phyloP scores from a whole-genome alignment of 495 filamentous ascomycete species.

The Tuber microsphaerosporum region DNA sequence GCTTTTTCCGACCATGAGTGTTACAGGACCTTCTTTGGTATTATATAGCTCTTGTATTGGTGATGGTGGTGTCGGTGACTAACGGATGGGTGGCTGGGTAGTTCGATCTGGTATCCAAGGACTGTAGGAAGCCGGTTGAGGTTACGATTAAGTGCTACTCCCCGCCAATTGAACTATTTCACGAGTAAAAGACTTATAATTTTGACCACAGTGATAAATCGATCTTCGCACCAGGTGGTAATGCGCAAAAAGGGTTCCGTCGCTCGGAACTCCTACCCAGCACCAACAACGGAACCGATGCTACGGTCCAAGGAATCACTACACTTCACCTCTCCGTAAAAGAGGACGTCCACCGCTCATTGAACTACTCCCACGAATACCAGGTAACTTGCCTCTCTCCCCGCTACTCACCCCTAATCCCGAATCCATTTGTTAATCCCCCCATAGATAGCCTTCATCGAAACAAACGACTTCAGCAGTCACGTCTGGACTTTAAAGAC shows the following conservation, averaged over 20 bases:
- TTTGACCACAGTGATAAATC: constrained; percentile 43
- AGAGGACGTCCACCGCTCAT: constrained; percentile 45
- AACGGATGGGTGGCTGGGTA: background rate
- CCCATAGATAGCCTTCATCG: constrained; percentile 50
- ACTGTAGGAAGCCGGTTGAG: constrained; percentile 15
- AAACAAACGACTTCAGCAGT: constrained; percentile 50
- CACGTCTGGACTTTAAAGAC: constrained; percentile 54
- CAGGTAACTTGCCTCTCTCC: constrained; percentile 29
- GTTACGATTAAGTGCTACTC: constrained; percentile 27
- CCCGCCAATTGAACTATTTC: background rate
- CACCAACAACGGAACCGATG: constrained; percentile 48
- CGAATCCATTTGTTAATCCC: background rate
- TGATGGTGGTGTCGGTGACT: background rate
- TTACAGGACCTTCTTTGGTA: background rate
- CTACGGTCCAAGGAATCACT: constrained; percentile 45
- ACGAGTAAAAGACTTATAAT: background rate
- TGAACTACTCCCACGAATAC: constrained; percentile 55
- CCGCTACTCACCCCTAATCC: constrained; percentile 42
- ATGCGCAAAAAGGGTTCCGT: constrained; percentile 52
- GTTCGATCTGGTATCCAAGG: constrained; percentile 20
- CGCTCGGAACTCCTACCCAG: constrained; percentile 51
- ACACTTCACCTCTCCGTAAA: constrained; percentile 53
- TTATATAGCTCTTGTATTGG: constrained; percentile 5
- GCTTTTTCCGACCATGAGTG: background rate
- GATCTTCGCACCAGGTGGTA: constrained; percentile 47